Base-by-base conservation (phyloP, 2,329 filamentous ascomycete species). In the Ceratocystis lukuohia region DNA sequence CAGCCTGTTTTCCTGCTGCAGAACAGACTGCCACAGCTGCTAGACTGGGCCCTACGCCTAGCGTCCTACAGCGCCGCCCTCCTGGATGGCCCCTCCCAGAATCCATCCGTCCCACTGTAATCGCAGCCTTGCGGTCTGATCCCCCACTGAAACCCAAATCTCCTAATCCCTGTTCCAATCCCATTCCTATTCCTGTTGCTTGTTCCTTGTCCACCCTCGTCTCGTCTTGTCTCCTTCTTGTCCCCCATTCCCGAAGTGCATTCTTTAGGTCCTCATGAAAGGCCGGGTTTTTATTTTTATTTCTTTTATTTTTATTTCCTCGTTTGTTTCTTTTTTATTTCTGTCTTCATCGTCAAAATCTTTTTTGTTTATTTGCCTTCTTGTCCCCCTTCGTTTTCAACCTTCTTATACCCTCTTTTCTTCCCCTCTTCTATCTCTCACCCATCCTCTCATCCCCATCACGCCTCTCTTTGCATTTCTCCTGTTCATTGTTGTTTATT, bases 401-500 rank as follows among this genome's bases (percentile, higher is more conserved):
- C 48, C 25, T 57, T 41, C 37, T 41, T 41, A 12, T 41, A 41
- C 25, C 15, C 28, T 33, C 30, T 57, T 15, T 17, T 4, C 53
- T 33, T 28, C 12, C 53, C n/a, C 53, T 57, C 48, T 50, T 50
- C 8, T 12, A 25, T 50, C 48, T 10, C 15, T 25, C 25, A 57
- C 53, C 48, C 22, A n/a, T 53, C n/a, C 48, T 20, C 48, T 25
- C 53, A 57, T 33, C 53, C 15, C 4, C 53, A 57, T 57, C 20
- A 28, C 28, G 53, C 10, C 53, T 41, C 37, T 41, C 53, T 57
- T 57, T 57, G 53, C 28, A 57, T 57, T 57, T 57, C 12, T 30
- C 22, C 53, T 57, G 53, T 57, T 57, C 53, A 57, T 57, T 57
- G 30, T 57, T 57, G 53, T 57, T 30, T 33, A 57, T 57, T 57